These are phyloP conservation scores for Phlyctochytrium arcticum DNA, from an alignment of 192 early-diverging fungal genomes.

Conservation along the genomic window DNA sequence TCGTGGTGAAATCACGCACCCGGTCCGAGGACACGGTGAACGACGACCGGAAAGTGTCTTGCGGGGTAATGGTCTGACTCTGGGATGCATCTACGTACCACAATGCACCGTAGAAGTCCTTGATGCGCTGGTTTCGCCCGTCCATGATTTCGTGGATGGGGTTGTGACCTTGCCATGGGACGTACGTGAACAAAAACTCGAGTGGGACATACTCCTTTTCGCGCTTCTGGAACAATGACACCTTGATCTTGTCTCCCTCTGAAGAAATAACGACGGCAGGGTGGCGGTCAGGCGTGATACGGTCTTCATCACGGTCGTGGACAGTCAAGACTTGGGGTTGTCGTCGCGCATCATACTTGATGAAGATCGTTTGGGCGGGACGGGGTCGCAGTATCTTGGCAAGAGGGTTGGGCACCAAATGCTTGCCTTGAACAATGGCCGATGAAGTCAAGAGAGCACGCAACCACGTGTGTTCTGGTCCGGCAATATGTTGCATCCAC, in stretches of 20 bases:
- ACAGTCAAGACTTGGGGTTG: conserved; percentile 44
- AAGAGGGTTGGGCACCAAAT: conserved; percentile 43
- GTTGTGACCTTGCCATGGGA: conserved; percentile 68
- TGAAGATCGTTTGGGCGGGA: conserved; percentile 42
- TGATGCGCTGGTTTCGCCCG: conserved; percentile 78
- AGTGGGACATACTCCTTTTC: conserved; percentile 65
- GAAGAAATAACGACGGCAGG: conserved; percentile 38
- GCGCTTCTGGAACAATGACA: conserved; percentile 66
- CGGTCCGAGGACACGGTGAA: conserved; percentile 59
- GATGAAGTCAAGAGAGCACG: conserved; percentile 75
- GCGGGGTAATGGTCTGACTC: conserved; percentile 52
- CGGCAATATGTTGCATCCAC: conserved; percentile 74
- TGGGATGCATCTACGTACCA: conserved; percentile 62
- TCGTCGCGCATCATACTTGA: conserved; percentile 33
- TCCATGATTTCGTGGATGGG: conserved; percentile 88
- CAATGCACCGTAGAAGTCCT: conserved; percentile 77
- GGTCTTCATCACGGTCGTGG: conserved; percentile 33
- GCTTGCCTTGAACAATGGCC: conserved; percentile 71
- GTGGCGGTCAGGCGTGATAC: conserved; percentile 37
- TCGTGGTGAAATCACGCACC: conserved; percentile 71
- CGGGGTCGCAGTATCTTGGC: conserved; percentile 38
- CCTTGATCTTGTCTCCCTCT: conserved; percentile 39
- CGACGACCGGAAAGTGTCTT: conserved; percentile 62
- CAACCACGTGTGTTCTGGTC: conserved; percentile 73
- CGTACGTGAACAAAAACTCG: conserved; percentile 77